phyloP scores from a whole-genome alignment of 495 filamentous ascomycete species.

The Trichoderma gamsii region DNA sequence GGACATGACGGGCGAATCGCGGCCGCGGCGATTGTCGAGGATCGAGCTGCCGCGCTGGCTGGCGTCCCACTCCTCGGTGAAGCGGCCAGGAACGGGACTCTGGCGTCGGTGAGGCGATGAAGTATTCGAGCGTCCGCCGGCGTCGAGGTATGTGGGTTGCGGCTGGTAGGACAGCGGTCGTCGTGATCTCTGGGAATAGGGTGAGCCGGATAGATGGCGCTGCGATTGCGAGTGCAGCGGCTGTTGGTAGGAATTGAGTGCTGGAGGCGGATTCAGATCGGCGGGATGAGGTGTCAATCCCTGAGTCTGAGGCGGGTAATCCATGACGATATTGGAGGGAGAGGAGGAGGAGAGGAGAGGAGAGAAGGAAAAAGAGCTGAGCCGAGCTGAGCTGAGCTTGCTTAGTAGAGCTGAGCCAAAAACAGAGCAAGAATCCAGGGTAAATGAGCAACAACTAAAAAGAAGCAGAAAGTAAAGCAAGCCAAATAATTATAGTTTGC shows the following conservation, averaged over 20 bases:
- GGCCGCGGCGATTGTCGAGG: constrained; percentile 30
- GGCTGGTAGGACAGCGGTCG: constrained; percentile 7
- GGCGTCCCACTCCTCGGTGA: constrained; percentile 68
- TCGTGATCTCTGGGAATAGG: background rate
- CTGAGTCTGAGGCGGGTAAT: background rate
- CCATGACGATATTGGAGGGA: background rate
- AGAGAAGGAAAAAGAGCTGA: background rate
- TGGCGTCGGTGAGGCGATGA: background rate
- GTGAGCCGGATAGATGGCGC: background rate
- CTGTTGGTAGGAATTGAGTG: background rate
- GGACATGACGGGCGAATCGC: constrained; percentile 20
- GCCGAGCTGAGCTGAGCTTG: background rate
- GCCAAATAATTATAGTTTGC: constrained; percentile 10
- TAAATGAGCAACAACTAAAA: background rate
- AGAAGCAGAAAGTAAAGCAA: background rate
- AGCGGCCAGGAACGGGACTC: constrained; percentile 26
- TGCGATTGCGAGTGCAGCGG: constrained; percentile 1
- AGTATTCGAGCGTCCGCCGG: constrained; percentile 1
- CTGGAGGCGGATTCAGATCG: background rate
- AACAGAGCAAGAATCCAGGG: background rate
- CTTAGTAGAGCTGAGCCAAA: background rate
- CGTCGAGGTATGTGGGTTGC: constrained; percentile 1
- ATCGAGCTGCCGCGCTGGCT: constrained; percentile 60
- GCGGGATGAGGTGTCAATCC: background rate
- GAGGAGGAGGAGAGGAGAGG: background rate